Base-by-base conservation (phyloP, 1,139 yeast species). In the Candida sanyaensis region DNA sequence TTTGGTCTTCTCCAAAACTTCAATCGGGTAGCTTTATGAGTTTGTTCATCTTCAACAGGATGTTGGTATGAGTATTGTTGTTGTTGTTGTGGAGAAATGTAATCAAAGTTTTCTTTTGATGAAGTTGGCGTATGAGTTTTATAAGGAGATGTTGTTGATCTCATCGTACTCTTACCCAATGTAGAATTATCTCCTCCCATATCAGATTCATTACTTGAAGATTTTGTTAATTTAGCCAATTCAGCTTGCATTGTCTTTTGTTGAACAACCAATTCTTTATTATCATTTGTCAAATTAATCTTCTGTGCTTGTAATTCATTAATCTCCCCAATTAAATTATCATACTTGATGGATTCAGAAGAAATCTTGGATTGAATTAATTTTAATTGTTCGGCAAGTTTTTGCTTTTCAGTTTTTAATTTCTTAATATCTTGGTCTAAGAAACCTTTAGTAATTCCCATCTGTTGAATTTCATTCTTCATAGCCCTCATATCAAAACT, bases 1-100 rank as follows among this genome's bases (percentile, higher is more conserved):
- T 70, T 75, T 4, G 81, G 79, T 53, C 81, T 65, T 60, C 81
- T 71, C 86, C 86, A 81, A 59, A 81, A 81, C 57, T 71, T 77
- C 52, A 77, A 65, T 49, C 76, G 64, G 1, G 79, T 74, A 4
- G 80, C 79, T 55, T 70, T 72, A 48, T 73, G 76, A 1, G 78
- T 64, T 44, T 75, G 79, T 1, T 60, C 61, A 11, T 56, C 57
- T n/a, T 72, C 75, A 5, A 68, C 49, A 12, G 40, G 32, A 4
- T 23, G 30, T 32, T 43, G 45, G 21, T 37, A 42, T 10, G 24
- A 45, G 8, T n/a, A 36, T 24, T 37, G 37, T 21, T 34, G 46
- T 24, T 30, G 49, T 6, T 31, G 36, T n/a, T 45, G 43, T 9
- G 12, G 43, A 6, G 31, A 11, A 13, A 4, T 32, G 7, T 27